Evolutionary conservation across 2,329 filamentous ascomycete species (phyloP).

Genomic region (Emydomyces testavorans): DNA sequence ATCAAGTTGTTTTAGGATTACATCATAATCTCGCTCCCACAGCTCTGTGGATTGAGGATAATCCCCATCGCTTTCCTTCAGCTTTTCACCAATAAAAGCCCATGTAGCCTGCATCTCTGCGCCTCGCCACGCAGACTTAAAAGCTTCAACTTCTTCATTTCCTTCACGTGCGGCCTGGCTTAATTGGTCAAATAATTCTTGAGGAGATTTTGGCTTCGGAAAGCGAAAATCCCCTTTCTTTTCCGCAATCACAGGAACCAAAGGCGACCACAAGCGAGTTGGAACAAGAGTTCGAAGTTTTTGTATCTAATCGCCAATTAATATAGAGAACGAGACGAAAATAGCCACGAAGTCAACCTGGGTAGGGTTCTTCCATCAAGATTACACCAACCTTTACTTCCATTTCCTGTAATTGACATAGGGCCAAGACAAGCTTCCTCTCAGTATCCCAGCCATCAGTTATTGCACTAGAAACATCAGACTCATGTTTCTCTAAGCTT

Average conservation of each 20-base stretch:
- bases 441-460: constrained; percentile 25
- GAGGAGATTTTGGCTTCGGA: constrained; percentile 25
- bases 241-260: constrained; percentile 29
- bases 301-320: constrained; percentile 27
- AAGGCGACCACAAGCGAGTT: constrained; percentile 30
- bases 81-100: constrained; percentile 27
- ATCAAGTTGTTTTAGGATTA: constrained; percentile 25
- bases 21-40: constrained; percentile 34
- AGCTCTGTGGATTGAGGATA: constrained; percentile 28
- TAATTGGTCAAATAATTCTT: constrained; percentile 27
- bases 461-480: background rate
- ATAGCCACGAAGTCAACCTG: background rate
- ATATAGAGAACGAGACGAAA: background rate
- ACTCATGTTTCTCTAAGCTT: background rate
- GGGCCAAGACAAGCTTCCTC: constrained; percentile 30
- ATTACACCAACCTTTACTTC: constrained; percentile 18
- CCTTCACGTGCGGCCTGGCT: constrained; percentile 27
- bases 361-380: background rate
- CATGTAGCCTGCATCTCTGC: constrained; percentile 32
- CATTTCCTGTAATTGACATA: constrained; percentile 32
- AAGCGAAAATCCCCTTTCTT: constrained; percentile 13
- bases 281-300: constrained; percentile 34
- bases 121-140: constrained; percentile 32
- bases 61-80: constrained; percentile 29
- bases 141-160: constrained; percentile 28